Conservation (phyloP, 202 grass and related monocot genomes). For the Dendrocalamus latiflorus region DNA sequence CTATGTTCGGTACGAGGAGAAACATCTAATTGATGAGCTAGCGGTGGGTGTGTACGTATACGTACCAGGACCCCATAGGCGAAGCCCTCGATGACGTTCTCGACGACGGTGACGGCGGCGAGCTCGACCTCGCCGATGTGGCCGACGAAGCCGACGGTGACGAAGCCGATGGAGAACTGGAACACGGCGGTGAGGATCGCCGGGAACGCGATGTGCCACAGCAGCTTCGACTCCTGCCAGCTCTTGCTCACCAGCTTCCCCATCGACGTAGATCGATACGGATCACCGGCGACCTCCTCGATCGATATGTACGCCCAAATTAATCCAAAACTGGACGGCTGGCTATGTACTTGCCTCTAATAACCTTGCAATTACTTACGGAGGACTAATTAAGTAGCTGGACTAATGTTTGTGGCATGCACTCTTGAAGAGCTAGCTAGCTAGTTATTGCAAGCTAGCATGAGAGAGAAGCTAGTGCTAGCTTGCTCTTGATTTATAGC, state of each 20-base stretch:
- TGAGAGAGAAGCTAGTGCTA: background rate
- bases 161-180: constrained; percentile 80
- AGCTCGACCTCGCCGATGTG: constrained; percentile 68
- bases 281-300: background rate
- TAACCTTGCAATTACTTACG: background rate
- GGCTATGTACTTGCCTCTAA: background rate
- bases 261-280: background rate
- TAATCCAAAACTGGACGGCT: background rate
- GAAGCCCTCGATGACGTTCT: constrained; percentile 74
- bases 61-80: constrained; percentile 67
- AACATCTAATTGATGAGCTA: background rate
- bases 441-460: background rate
- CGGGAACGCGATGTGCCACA: constrained; percentile 77
- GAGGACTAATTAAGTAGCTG: background rate
- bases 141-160: constrained; percentile 56
- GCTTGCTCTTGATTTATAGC: background rate
- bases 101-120: constrained; percentile 55
- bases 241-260: constrained; percentile 39
- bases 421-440: background rate
- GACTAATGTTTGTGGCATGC: background rate
- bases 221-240: constrained; percentile 60
- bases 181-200: constrained; percentile 65
- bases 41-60: background rate
- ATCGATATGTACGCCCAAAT: background rate
- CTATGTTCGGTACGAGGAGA: background rate